Base-by-base conservation (phyloP, 352 stramenopile species). In the Poterioochromonas sp. region DNA sequence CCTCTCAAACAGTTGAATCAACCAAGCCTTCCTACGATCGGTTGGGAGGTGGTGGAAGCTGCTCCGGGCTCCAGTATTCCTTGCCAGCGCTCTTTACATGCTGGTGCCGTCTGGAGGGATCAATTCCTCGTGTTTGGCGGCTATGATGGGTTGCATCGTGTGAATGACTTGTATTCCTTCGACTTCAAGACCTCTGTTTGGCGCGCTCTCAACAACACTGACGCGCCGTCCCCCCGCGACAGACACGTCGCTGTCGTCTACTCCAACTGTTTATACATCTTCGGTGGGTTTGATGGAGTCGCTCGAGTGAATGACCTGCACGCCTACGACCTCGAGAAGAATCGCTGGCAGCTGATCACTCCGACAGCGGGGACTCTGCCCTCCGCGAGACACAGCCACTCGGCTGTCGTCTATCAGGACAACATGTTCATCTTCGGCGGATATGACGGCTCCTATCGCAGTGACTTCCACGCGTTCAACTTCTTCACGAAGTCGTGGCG, bases 381-480 rank as follows among this genome's bases (percentile, higher is more conserved):
- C 18, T 97, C 88, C 22, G 89, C 93, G 29, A 87, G 94, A 15
- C 94, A 98, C 84, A 98, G 92, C 71, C 95, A 98, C 84, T 90
- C 93, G 34, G 93, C 93, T 26, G 93, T 92, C 3, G 88, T 92
- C 0, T 80, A 92, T 76, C 79, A 93, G 62, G 87, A 97, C 82
- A 93, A 85, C 80, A 85, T 98, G 77, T 98, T 96, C 79, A 87
- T 95, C 40, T 95, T 96, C 79, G 90, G 90, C 80, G 90, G 94
- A 60, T 98, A 98, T 80, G 94, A 97, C 79, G 93, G 93, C 26
- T 83, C 60, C 35, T 90, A 90, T 80, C 87, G 92, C 78, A 95
- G 91, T 73, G 94, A 98, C 83, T 96, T 98, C 79, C 92, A 98
- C 79, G 90, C 97, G 84, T 98, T 96, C 82, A 93, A 97, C 80